These are phyloP conservation scores for Lipomyces oligophaga DNA, from an alignment of 805 yeast species.

Conservation along the genomic window DNA sequence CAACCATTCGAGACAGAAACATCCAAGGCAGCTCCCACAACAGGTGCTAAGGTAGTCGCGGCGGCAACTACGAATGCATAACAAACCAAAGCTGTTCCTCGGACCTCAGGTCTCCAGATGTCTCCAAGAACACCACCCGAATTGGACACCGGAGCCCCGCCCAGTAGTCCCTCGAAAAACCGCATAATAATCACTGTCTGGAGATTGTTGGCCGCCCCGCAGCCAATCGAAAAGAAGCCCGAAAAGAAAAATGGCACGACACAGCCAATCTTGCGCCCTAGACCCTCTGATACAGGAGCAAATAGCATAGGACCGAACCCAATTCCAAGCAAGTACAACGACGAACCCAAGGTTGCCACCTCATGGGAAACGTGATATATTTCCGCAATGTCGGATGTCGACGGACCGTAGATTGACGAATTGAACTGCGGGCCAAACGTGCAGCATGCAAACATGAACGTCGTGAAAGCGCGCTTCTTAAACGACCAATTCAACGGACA, in stretches of 20 bases:
- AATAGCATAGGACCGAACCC: conserved; percentile 81
- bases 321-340: conserved; percentile 51
- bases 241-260: conserved; percentile 42
- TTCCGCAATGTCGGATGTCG: conserved; percentile 8
- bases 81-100: conserved; percentile 52
- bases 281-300: conserved; percentile 74
- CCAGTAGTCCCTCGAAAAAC: conserved; percentile 70
- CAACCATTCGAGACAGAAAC: conserved; percentile 51
- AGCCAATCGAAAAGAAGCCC: conserved; percentile 28
- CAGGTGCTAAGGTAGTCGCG: conserved; percentile 47
- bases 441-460: conserved; percentile 24
- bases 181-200: conserved; percentile 61
- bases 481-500: conserved; percentile 27
- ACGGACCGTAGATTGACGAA: conserved; percentile 22
- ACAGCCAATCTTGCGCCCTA: conserved; percentile 66
- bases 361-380: conserved; percentile 14
- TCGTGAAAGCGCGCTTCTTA: conserved; percentile 15
- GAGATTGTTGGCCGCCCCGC: conserved; percentile 46
- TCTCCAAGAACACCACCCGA: conserved; percentile 80
- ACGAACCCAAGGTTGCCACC: conserved; percentile 22
- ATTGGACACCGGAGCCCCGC: conserved; percentile 78
- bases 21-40: conserved; percentile 61
- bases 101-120: conserved; percentile 46
- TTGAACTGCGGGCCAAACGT: conserved; percentile 28
- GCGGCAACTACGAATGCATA: conserved; percentile 48